A percentile compares a stretch with the other conserved stretches of the same genome.
phyloP scores from a whole-genome alignment of 139 green algal genomes.

The Micractinium sp. region DNA sequence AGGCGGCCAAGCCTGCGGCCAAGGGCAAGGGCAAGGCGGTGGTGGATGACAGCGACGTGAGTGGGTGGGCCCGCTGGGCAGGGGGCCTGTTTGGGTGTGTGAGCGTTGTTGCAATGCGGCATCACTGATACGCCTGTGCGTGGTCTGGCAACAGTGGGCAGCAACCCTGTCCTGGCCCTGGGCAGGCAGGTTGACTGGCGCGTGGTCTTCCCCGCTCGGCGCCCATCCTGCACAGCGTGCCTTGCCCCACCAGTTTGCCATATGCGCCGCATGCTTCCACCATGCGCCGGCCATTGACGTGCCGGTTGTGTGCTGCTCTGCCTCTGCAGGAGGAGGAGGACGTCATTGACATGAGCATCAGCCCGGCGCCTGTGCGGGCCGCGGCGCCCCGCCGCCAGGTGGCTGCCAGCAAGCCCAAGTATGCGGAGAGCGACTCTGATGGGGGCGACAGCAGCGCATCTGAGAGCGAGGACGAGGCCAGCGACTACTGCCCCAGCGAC shows the following conservation, averaged over 20 bases:
- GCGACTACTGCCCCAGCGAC: slow-evolving; percentile 14
- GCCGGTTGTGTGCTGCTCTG: not conserved
- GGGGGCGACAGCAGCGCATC: slow-evolving; percentile 11
- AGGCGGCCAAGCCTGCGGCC: not conserved
- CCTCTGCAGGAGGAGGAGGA: not conserved
- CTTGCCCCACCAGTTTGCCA: not conserved
- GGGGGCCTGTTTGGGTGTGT: not conserved
- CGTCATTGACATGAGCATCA: slow-evolving; percentile 20
- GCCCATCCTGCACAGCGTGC: not conserved
- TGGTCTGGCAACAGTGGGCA: not conserved
- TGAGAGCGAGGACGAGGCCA: slow-evolving; percentile 33
- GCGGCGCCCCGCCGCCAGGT: not conserved
- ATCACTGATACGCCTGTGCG: not conserved
- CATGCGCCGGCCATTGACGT: not conserved
- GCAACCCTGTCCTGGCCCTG: not conserved
- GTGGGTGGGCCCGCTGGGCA: not conserved
- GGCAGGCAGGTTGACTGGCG: not conserved
- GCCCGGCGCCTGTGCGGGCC: slow-evolving; percentile 6
- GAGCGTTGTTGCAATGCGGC: no score
- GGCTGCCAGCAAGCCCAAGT: slow-evolving; percentile 25
- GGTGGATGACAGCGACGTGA: slow-evolving; percentile 1
- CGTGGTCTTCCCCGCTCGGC: not conserved
- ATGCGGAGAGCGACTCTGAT: slow-evolving; percentile 29
- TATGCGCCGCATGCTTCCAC: no score
- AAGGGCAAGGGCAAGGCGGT: slow-evolving; percentile 8